Evolutionary conservation across 805 yeast species (phyloP), one percentile per base, ranked within the genome.

Genomic region (Monosporozyma unispora): DNA sequence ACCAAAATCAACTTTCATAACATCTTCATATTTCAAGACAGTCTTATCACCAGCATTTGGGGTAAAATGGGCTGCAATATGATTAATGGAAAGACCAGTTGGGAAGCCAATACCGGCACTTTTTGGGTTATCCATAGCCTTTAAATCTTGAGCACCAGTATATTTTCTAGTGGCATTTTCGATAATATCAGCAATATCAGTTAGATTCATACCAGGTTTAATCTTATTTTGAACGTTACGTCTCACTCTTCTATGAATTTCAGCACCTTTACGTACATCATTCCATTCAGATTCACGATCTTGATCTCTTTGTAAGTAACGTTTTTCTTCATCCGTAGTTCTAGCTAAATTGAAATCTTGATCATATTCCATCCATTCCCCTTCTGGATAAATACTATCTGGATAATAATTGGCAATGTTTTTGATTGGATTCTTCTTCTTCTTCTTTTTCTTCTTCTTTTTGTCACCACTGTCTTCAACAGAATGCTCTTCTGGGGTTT

Each of bases 51-150:
- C 96, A 4, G 91, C 84, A 70, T 93, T 93, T 12, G 99, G 99
- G 0, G 98, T 91, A 69, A 89, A 93, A 66, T 93, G 99, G 0
- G 99, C 99, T 23, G 99, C 99, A 63, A 88, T 83, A 63, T 89
- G 86, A 69, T 93, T 93, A 55, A 91, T 68, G 1, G 96, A 87
- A 38, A 93, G 77, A 51, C 99, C 99, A n/a, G 97, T 89, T 46
- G 99, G 99, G 76, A 93, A 93, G 5, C 98, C 99, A 60, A 90
- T 80, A 38, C 99, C 99, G 16, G 88, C 93, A 23, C 70, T 66
- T 45, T 64, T 63, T 16, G 67, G 68, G 43, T 58, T 55, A 3
- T 58, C 64, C 58, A 59, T 59, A 52, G 77, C 74, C 28, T 78
- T 75, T 41, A 80, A 75, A 58, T 81, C 84, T 29, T 67, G 64